Base-by-base conservation (phyloP, 495 filamentous ascomycete species). In the Tuber brumale region DNA sequence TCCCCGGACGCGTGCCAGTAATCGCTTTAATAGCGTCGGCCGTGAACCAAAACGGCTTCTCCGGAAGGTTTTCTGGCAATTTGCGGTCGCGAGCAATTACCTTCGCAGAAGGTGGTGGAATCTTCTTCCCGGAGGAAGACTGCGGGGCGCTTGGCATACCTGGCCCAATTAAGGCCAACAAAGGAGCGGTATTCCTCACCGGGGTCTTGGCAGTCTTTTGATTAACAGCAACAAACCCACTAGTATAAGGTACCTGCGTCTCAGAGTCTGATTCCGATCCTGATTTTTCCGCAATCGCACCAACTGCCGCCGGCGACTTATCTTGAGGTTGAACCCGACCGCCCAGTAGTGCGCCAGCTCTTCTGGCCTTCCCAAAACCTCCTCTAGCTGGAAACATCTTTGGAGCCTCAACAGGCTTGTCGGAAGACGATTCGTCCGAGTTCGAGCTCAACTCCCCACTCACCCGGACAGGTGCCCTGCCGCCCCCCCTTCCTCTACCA, bases 1-100 rank as follows among this genome's bases (percentile, higher is more conserved):
- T 72, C 23, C 76, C 77, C 7, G 78, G 76, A 41, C 71, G 78
- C 7, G 76, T 77, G 5, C 78, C 78, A 16, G 76, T 77, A 46
- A 76, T 80, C n/a, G 21, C 72, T 37, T 74, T 71, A 18, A 80
- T 46, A 21, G 78, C 78, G 41, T 80, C 79, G 1, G 45, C 16
- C 27, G 77, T 70, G 43, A 80, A 80, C 16, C 75, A 44, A 31
- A 44, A 66, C 2, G 73, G 70, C 8, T 71, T 35, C 1, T 46
- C 5, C 16, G 76, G 77, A n/a, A 70, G 72, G 37, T 75, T 39
- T 23, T 44, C 43, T 3, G 69, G 41, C 16, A 35, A 19, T 39
- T 74, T 51, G 35, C 43, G 42, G 31, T 45, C 51, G 39, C 74
- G 76, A 10, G 66, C 70, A 14, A 37, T 71, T n/a, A n/a, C 45